Evolutionary conservation across 78 protist species (phyloP).

Genomic region (Chrysochromulina tobinii): DNA sequence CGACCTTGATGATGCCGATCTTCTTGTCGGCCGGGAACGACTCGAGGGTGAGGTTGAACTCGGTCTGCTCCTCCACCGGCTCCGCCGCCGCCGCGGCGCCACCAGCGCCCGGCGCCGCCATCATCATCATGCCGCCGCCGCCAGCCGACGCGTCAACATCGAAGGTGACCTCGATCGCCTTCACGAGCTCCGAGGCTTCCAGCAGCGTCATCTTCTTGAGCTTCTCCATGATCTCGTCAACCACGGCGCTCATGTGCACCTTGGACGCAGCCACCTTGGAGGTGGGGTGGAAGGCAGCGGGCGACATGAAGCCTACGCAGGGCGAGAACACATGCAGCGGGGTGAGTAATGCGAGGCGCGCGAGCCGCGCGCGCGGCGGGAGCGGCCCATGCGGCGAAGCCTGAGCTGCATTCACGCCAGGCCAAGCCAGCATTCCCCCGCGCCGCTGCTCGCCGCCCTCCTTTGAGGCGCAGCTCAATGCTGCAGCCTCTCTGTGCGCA

Average conservation of each 20-base stretch:
- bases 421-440: no score
- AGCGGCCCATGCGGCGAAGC: no score
- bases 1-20: constrained; percentile 33
- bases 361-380: no score
- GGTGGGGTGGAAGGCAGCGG: background rate
- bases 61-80: constrained; percentile 29
- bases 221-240: constrained; percentile 27
- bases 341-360: no score
- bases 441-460: no score
- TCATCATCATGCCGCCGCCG: constrained; percentile 33
- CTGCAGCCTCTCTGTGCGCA: no score
- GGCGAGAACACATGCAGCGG: background rate
- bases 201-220: constrained; percentile 37
- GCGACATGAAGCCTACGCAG: background rate
- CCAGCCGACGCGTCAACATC: constrained; percentile 41
- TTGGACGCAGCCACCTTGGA: background rate
- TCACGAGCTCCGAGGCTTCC: constrained; percentile 43
- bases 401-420: no score
- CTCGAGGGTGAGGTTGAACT: constrained; percentile 38
- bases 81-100: background rate
- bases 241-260: background rate
- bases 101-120: constrained; percentile 25
- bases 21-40: constrained; percentile 32
- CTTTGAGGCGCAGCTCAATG: no score
- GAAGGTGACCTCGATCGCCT: constrained; percentile 44